Evolutionary conservation across 768 basidiomycete species (phyloP), one percentile per base, ranked within the genome.

Genomic region (Rhodotorula paludigena): DNA sequence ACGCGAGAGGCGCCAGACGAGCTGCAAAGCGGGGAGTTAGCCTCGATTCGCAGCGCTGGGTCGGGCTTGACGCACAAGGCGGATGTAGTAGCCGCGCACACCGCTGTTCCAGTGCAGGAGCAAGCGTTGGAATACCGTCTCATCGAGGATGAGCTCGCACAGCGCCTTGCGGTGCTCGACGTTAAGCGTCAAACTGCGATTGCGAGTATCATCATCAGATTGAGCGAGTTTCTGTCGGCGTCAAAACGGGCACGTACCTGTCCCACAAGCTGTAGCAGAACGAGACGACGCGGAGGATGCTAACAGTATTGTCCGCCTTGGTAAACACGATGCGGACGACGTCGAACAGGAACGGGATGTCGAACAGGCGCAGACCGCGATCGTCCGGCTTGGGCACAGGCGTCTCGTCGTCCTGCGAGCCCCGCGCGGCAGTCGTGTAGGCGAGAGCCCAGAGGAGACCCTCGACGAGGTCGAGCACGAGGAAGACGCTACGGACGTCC

Each of bases 251-350:
- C 5, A 64, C 74, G 56, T 8, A 75, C 73, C 78, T 76, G 41
- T 81, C 80, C 74, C 78, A 81, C 60, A 80, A 79, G 15, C 80
- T 78, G 69, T 81, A 81, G 35, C 81, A 69, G 68, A 80, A 81
- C 21, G 79, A 76, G 65, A 81, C 77, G 21, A 76, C 75, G 38
- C 81, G 79, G 69, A 80, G 78, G 35, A 82, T 65, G 14, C 79
- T 79, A 60, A 81, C 74, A 47, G 81, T 79, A 70, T 80, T 79
- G 71, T 82, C 81, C 15, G 78, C 80, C 49, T 79, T 70, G 5
- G 72, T 76, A 20, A 82, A 67, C 56, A 82, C 77, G 51, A 78
- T 66, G 32, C 77, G 68, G 49, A 81, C 68, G 30, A 80, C 74
- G 30, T 74, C 58, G 63, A 81, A 78, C 39, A 82, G 66, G 71